Percentiles rank a stretch among this genome's conserved stretches.
These are phyloP conservation scores for Coemansia sp. DNA, from an alignment of 192 early-diverging fungal species.

Conservation along the genomic window DNA sequence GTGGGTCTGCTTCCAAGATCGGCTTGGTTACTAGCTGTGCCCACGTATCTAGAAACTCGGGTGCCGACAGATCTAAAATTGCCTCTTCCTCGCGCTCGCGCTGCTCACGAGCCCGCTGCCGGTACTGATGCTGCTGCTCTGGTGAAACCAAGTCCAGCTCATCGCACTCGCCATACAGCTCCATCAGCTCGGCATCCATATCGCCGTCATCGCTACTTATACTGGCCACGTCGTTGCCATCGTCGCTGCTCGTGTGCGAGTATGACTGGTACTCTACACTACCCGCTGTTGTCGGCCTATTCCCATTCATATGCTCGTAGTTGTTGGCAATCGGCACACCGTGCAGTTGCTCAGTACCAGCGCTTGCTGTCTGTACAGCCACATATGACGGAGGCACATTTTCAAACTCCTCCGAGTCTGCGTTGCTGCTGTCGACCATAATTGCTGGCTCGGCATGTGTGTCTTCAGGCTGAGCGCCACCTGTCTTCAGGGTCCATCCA, in stretches of 20 bases:
- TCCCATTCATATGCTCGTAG: background rate
- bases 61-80: conserved; percentile 25
- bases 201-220: background rate
- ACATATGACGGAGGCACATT: conserved; percentile 31
- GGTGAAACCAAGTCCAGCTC: conserved; percentile 8
- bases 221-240: background rate
- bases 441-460: conserved; percentile 8
- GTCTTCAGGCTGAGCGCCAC: background rate
- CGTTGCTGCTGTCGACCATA: conserved; percentile 19
- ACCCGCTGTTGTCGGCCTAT: background rate
- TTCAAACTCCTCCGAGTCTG: conserved; percentile 57
- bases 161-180: conserved; percentile 24
- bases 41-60: conserved; percentile 37
- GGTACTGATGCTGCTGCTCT: conserved; percentile 17
- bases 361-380: background rate
- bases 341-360: background rate
- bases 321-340: background rate
- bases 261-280: conserved; percentile 16
- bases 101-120: conserved; percentile 19
- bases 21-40: conserved; percentile 27
- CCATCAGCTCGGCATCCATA: conserved; percentile 17
- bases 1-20: conserved; percentile 18
- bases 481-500: conserved; percentile 65
- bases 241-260: conserved; percentile 17
- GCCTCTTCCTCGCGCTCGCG: conserved; percentile 34